Evolutionary conservation across 2,329 filamentous ascomycete species (phyloP), one percentile per base, ranked within the genome.

Genomic region (Geosmithia putterillii): DNA sequence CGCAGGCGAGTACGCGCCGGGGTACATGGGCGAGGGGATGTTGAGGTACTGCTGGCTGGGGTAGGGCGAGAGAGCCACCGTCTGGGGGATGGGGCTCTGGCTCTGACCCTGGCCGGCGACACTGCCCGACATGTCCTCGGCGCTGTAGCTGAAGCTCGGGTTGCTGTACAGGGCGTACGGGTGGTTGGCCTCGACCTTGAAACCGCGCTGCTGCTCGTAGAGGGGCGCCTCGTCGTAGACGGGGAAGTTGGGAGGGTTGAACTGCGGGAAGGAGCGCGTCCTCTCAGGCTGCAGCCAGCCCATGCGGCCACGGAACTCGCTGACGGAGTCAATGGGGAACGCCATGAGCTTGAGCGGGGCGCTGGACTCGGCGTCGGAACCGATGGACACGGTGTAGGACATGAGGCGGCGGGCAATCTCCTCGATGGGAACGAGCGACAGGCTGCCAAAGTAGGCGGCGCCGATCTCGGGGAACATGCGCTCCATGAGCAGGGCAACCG

Each of bases 381-480:
- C 67, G 47, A 74, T 70, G 4, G 74, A 72, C 19, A 78, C 65
- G 52, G 75, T 86, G 65, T 86, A 76, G 19, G 79, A 75, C 50
- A 81, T 71, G 22, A 94, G 74, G 32, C 85, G 78, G 40, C 78
- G 76, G 39, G 87, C 80, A 54, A 95, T 95, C 57, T 92, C 83
- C 60, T 95, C 87, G 25, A 96, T 79, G 0, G 89, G 87, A 2
- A 74, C 71, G 39, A 94, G 74, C 15, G 86, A 82, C 51, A 95
- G 71, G 51, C 81, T 83, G 40, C 84, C 85, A 53, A 90, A 88
- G 61, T 95, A 95, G 41, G 87, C 83, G 18, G 87, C 83, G 40
- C 88, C 89, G 51, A 95, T 83, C 58, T 94, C 87, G 3, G 89
- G 88, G 59, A 94, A 95, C 47, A 95, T 74, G 15, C 87, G 86